Evolutionary conservation across 169 alveolate species (phyloP).

Genomic region (Cyclospora cayetanensis): DNA sequence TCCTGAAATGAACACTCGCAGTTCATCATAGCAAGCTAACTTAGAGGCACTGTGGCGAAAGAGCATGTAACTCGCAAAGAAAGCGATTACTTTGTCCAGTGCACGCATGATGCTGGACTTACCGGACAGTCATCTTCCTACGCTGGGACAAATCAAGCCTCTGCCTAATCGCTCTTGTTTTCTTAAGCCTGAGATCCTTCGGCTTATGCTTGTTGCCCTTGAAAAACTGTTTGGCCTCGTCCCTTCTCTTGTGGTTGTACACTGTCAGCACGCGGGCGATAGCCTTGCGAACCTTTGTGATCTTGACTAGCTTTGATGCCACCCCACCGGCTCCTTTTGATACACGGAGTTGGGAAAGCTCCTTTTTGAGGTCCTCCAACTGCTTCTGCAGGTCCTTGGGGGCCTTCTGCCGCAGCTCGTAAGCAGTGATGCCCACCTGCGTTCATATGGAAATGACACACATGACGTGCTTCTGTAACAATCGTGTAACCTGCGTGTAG

Average conservation of each 20-base stretch:
- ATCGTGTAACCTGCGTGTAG: not conserved
- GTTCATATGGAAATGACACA: not conserved
- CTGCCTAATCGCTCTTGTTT: constrained; percentile 93
- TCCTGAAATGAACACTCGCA: not conserved
- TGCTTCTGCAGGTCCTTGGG: constrained; percentile 89
- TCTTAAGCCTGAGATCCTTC: constrained; percentile 90
- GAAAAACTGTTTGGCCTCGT: constrained; percentile 85
- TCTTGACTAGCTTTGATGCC: constrained; percentile 90
- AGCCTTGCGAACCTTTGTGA: constrained; percentile 90
- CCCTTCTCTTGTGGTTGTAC: constrained; percentile 90
- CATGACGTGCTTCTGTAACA: no score
- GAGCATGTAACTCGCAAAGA: not conserved
- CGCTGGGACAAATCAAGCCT: constrained; percentile 89
- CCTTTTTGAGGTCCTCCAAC: constrained; percentile 92
- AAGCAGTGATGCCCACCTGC: constrained; percentile 88
- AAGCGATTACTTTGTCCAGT: not conserved
- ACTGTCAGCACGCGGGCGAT: constrained; percentile 95
- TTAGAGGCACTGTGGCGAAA: no score
- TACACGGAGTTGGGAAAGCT: constrained; percentile 91
- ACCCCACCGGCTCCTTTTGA: constrained; percentile 92
- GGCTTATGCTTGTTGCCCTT: constrained; percentile 88
- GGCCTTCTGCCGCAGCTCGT: constrained; percentile 89
- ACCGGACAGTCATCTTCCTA: constrained; percentile 87
- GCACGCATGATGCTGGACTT: not conserved
- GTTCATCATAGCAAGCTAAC: not conserved